Percentiles rank a stretch among this genome's conserved stretches.
Evolutionary conservation across 345 rosid species (phyloP).

Genomic region (Cardiospermum halicacabum): DNA sequence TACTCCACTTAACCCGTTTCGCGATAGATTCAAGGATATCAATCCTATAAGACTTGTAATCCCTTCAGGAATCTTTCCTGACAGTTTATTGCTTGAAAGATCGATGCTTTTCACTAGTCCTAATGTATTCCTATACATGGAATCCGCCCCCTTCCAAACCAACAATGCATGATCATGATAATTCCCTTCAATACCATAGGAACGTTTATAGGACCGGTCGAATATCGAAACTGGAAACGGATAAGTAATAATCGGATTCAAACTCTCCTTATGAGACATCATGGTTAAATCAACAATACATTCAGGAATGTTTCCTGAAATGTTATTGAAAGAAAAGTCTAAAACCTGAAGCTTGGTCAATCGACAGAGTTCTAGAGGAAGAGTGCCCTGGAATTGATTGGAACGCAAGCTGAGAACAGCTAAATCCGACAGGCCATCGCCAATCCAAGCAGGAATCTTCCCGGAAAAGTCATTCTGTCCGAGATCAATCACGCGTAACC

Average conservation of each 20-base stretch:
- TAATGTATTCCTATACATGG: background rate
- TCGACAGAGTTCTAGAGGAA: background rate
- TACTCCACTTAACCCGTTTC: no score
- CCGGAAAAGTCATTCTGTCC: background rate
- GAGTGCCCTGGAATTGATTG: background rate
- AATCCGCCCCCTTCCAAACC: constrained; percentile 6
- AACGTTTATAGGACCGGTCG: no score
- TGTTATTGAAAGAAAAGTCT: constrained; percentile 9
- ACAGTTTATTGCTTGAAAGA: background rate
- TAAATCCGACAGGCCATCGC: constrained; percentile 6
- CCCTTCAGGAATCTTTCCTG: constrained; percentile 2
- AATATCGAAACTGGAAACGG: no score
- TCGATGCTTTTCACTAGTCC: background rate
- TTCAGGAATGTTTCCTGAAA: constrained; percentile 5
- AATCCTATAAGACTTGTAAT: no score
- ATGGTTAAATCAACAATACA: constrained; percentile 8
- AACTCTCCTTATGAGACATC: background rate
- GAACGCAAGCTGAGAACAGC: background rate
- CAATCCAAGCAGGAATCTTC: constrained; percentile 8
- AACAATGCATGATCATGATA: background rate
- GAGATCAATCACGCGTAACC: background rate
- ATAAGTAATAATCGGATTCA: background rate
- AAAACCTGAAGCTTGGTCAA: background rate
- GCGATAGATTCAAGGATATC: no score
- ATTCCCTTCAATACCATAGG: no score